Evolutionary conservation across 1,284 basidiomycete genomes (phyloP), one percentile per base, ranked within the genome.

Genomic region (Phellinidium pouzarii): DNA sequence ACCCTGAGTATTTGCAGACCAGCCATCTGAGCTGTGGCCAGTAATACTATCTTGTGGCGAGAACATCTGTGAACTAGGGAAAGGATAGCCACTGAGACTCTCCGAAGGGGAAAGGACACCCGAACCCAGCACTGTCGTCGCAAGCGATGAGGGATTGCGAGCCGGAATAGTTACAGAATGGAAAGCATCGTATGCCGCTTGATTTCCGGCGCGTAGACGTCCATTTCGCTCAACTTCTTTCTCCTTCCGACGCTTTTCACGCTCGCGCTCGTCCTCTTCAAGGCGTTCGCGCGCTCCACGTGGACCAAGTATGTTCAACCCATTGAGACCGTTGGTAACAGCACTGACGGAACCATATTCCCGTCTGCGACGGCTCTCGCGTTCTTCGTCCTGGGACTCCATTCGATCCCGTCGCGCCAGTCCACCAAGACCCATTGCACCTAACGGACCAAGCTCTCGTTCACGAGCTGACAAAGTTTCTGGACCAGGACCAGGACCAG

Each of bases 101-200:
- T 62, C 63, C 12, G 65, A 62, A 2, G 69, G 67, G 0, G 69
- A 67, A 53, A 70, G 65, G 3, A 65, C 58, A 20, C n/a, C 37
- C 11, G 43, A 44, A 17, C 27, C 20, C 22, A 29, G 17, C 7
- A 14, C 31, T 4, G 38, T 38, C 4, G 22, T 48, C 23, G 54
- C 25, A 17, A 55, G 36, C 22, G 47, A 46, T n/a, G n/a, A n/a
- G 7, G 43, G 40, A 19, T 49, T 46, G 3, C 52, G 46, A 17
- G 25, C 27, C 9, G 43, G 40, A 26, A 60, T 60, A 20, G 61
- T 57, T 1, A 84, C 76, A 1, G 82, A 80, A 64, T 88, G 83
- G 69, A 88, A 90, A 3, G 85, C 82, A 60, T 90, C 87, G 62
- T 79, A 89, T 3, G 83, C 76, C 40, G 69, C 70, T 40, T 72